phyloP scores from a whole-genome alignment of 2,329 filamentous ascomycete species.

The Fusarium penzigii region DNA sequence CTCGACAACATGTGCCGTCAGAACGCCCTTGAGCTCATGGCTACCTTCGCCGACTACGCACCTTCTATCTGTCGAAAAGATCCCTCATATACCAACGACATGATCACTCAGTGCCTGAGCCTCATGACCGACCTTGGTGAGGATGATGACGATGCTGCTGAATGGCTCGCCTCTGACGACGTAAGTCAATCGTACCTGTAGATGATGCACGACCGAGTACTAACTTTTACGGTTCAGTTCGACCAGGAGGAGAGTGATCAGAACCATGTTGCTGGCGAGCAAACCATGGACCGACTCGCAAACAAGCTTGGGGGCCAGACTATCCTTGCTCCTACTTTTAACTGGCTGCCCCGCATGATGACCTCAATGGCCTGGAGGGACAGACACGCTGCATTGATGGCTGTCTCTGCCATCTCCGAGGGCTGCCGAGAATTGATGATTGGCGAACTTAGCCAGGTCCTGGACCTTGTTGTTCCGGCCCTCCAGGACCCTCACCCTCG shows the following conservation, averaged over 20 bases:
- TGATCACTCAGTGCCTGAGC: constrained; percentile 98
- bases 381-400: constrained; percentile 95
- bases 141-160: constrained; percentile 91
- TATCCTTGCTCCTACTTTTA: constrained; percentile 91
- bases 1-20: constrained; percentile 87
- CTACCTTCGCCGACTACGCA: constrained; percentile 93
- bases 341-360: constrained; percentile 98
- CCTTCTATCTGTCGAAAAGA: constrained; percentile 96
- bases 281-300: constrained; percentile 95
- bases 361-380: constrained; percentile 92
- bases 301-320: constrained; percentile 95
- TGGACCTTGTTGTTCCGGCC: constrained; percentile 91
- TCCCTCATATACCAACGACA: constrained; percentile 84
- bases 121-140: constrained; percentile 96
- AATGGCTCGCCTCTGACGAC: constrained; percentile 93
- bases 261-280: constrained; percentile 96
- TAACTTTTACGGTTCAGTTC: constrained; percentile 51
- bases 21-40: constrained; percentile 95
- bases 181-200: constrained; percentile 48
- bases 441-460: constrained; percentile 87
- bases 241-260: constrained; percentile 95
- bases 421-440: constrained; percentile 96
- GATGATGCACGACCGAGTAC: neutral
- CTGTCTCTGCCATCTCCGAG: constrained; percentile 97
- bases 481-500: constrained; percentile 88